phyloP scores from a whole-genome alignment of 2,329 filamentous ascomycete species.

The Colletotrichum sojae region DNA sequence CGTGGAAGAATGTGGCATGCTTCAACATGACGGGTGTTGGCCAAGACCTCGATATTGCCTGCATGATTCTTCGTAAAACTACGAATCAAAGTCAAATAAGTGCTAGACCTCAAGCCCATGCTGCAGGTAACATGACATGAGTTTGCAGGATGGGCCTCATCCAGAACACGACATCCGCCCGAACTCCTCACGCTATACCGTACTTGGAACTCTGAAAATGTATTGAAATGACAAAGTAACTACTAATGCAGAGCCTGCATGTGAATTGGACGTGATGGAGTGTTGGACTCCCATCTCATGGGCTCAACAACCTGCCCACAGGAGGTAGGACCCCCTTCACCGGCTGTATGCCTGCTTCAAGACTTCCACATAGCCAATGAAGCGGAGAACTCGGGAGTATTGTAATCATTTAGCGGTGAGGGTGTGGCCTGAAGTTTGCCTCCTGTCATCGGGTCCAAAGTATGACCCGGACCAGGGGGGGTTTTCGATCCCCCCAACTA shows the following conservation, averaged over 20 bases:
- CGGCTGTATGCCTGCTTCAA: neutral
- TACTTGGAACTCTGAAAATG: neutral
- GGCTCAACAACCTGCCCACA: neutral
- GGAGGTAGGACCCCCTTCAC: neutral
- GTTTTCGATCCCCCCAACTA: too few species aligned
- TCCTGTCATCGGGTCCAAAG: neutral
- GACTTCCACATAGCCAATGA: neutral
- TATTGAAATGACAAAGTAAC: neutral
- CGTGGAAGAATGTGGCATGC: too few species aligned
- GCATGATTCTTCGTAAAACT: too few species aligned
- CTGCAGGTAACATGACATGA: conserved; percentile 1
- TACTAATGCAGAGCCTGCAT: conserved; percentile 14
- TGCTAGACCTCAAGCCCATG: neutral
- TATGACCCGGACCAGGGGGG: neutral
- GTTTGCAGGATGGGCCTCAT: neutral
- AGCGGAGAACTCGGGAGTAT: neutral
- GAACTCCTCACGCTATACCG: neutral
- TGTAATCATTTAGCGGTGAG: neutral
- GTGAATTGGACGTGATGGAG: neutral
- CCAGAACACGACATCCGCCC: neutral
- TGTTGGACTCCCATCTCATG: neutral
- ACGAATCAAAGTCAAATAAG: too few species aligned
- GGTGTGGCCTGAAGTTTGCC: neutral
- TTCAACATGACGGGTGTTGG: too few species aligned
- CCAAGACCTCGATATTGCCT: too few species aligned